Conservation (phyloP, 202 grass and related monocot genomes). For the Zizania palustris region DNA sequence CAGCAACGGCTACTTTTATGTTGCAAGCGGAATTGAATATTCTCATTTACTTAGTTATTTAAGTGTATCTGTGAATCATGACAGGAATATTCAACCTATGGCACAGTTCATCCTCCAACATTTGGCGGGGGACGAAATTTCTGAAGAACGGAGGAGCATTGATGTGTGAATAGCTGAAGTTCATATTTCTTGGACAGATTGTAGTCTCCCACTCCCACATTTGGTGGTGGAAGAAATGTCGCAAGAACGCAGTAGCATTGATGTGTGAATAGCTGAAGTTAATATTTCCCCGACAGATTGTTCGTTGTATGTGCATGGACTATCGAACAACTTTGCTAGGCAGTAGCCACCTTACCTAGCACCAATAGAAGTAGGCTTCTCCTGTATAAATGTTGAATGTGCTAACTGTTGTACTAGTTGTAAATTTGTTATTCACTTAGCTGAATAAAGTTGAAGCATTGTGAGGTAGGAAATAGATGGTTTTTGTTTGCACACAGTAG, state of each 20-base stretch:
- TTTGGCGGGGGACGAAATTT: constrained; percentile 64
- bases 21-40: not conserved
- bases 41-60: not conserved
- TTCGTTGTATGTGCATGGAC: constrained; percentile 42
- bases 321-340: constrained; percentile 15
- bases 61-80: constrained; percentile 26
- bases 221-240: constrained; percentile 56
- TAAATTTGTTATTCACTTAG: constrained; percentile 28
- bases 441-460: constrained; percentile 9
- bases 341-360: constrained; percentile 24
- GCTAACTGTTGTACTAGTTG: constrained; percentile 36
- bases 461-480: constrained; percentile 1
- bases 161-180: constrained; percentile 41
- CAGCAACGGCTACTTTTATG: not conserved
- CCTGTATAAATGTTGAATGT: not conserved
- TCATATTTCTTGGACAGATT: constrained; percentile 32
- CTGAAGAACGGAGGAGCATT: constrained; percentile 49
- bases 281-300: constrained; percentile 32
- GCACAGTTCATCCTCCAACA: constrained; percentile 48
- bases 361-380: constrained; percentile 17
- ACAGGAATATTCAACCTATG: constrained; percentile 68
- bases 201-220: not conserved
- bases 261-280: constrained; percentile 42
- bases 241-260: constrained; percentile 48
- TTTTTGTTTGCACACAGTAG: not conserved